Base-by-base conservation (phyloP, 2,329 filamentous ascomycete genomes). In the Apiospora malaysiana region DNA sequence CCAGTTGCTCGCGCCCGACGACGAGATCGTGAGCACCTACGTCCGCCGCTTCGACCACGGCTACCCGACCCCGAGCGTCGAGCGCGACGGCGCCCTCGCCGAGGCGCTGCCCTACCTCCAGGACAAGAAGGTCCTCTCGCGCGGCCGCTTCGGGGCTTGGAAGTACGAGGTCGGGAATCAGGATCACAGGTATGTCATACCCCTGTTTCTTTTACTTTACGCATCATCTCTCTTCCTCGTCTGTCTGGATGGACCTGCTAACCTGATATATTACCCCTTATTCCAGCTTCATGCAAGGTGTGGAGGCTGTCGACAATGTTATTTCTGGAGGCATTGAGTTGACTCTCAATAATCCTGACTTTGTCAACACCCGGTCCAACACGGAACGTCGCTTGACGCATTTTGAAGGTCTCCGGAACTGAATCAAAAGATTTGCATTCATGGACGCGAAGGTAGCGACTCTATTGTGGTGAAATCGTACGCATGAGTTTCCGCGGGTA, bases 11-110 rank as follows among this genome's bases (percentile, higher is more conserved):
- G 90, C 91, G 83, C 87, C 95, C 68, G 88, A 88, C 79, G 95
- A 95, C 75, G 91, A 99, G 82, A 88, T 95, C 77, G 99, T 99
- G 89, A 99, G 66, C 25, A 49, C 42, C 23, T 99, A 99, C 88
- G 94, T 97, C 89, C 94, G 96, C 83, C 91, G 93, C 83, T 99
- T 98, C 83, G 93, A 98, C 82, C 96, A 98, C 87, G 96, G 96
- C 76, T 99, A 99, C 88, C 96, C 96, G 73, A 99, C 96, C 21
- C 96, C 96, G 27, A 90, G 92, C 45, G 90, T 99, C 51, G 96
- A 98, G 90, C 93, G 96, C 83, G 95, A 99, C 83, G 95, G 93
- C 76, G 94, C 95, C 65, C 90, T 99, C 75, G 96, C 92, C 83
- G 86, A 98, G 85, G 90, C 98, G 70, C 91, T 99, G 69, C 96